phyloP scores from a whole-genome alignment of 176 grass and related monocot genomes.

The Oryza officinalis region DNA sequence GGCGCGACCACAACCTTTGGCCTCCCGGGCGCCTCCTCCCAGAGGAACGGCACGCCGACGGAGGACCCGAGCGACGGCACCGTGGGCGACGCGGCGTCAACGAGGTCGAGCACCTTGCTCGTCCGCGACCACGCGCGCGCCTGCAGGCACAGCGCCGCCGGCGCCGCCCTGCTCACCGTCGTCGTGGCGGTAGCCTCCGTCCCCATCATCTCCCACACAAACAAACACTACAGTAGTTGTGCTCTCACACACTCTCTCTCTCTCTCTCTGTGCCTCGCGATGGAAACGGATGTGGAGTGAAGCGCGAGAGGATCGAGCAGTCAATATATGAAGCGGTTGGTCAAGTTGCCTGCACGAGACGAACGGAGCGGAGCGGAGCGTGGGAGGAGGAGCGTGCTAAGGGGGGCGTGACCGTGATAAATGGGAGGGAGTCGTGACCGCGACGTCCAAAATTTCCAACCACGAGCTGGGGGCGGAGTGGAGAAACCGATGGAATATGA shows the following conservation, averaged over 20 bases:
- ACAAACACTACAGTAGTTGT: no score
- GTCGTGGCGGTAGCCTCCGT: not conserved
- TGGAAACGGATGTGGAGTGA: not conserved
- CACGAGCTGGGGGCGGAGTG: not conserved
- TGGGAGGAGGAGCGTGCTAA: not conserved
- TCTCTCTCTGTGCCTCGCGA: no score
- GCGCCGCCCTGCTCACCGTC: not conserved
- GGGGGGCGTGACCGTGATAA: slow-evolving; percentile 7
- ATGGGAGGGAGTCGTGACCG: slow-evolving; percentile 4
- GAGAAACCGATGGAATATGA: slow-evolving; percentile 17
- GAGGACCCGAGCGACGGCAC: slow-evolving; percentile 34
- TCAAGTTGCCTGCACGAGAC: not conserved
- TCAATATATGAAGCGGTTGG: not conserved
- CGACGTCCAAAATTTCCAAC: not conserved
- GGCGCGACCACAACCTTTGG: slow-evolving; percentile 31
- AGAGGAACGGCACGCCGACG: slow-evolving; percentile 61
- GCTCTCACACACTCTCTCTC: no score
- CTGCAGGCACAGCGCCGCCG: slow-evolving; percentile 12
- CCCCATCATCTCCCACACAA: not conserved
- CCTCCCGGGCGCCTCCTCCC: slow-evolving; percentile 78
- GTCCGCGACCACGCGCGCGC: not conserved
- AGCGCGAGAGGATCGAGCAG: not conserved
- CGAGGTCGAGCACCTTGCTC: not conserved
- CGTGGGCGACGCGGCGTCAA: slow-evolving; percentile 29
- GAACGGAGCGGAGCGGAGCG: not conserved